Base-by-base conservation (phyloP, 2,329 filamentous ascomycete species). In the Fusarium neocosmosporiellum region DNA sequence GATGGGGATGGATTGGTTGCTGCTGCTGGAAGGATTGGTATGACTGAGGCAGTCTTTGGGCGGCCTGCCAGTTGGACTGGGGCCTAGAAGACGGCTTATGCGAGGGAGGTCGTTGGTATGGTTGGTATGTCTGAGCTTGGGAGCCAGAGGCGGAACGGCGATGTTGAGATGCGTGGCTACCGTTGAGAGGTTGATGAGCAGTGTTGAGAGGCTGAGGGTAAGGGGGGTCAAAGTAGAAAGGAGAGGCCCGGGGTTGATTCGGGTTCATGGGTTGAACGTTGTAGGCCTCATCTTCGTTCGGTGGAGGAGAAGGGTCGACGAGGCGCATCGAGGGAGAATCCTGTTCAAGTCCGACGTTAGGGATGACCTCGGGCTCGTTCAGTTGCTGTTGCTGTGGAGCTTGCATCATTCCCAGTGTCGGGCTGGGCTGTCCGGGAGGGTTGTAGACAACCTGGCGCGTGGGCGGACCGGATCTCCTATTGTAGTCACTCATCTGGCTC, bases 351-450 rank as follows among this genome's bases (percentile, higher is more conserved):
- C 69, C 76, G 1, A 76, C 70, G 41, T 80, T 75, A 9, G 70
- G 63, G 13, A 71, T 58, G 10, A 63, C 48, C 16, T 73, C 64
- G 18, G 63, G 39, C 8, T 53, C 59, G 27, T 66, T 64, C 33
- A 59, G 27, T 41, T 63, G 54, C 69, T 58, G 34, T 54, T 63
- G 33, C 59, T 50, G 20, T 67, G 67, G 11, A 69, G 74, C 37
- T 31, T 79, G 76, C 50, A 80, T 76, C 34, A 77, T 69, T 13
- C 83, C 84, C 18, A 86, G 76, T 2, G 84, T 86, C 13, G 84
- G 84, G 58, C 83, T 86, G 9, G 84, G 82, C 61, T 85, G 83
- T 7, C 81, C 83, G 2, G 81, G 78, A 7, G 83, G 80, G 6
- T 80, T 80, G 24, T 77, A 78, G 16, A 80, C 76, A 37, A 81